Evolutionary conservation across 164 flowering plant species (phyloP), one percentile per base, ranked within the genome.

Genomic region (Magnolia kwangsiensis): DNA sequence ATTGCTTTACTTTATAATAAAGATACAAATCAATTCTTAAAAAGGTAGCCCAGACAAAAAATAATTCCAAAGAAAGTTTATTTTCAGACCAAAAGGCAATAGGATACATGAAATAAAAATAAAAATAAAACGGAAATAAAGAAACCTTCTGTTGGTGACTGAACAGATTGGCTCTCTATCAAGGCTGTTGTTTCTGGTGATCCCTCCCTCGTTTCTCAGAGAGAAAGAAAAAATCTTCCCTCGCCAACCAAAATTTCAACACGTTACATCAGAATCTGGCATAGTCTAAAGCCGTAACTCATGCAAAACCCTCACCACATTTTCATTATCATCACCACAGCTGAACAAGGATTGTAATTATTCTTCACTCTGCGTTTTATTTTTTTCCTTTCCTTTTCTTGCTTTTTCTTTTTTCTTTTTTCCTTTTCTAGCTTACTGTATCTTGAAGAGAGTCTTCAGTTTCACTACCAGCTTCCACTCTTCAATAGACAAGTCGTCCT

Each of bases 381-480:
- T 55, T 55, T 14, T 16, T 55, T 55, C 45, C 7, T 37, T 5
- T 37, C 45, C 45, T 37, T 37, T 37, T 37, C 45, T 37, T 37
- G 45, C 7, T 37, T 37, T 37, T 37, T 37, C 7, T 37, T 55
- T 2, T 16, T 55, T 55, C 13, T 16, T 55, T 9, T 11, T 55
- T 55, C 2, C 61, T 55, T 55, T 55, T 55, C 61, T 23, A 49
- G 27, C 64, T 88, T 80, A 94, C 68, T 85, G 94, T 67, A 94
- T 91, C 80, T 83, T 86, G 82, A 94, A 90, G 50, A 92, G 81
- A 68, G 19, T 86, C 83, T 92, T 90, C 83, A 91, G 81, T 74
- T 85, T 90, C 73, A 85, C 88, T 11, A 94, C 87, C 81, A 94
- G 80, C 75, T 50, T 90, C 98, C 97, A 92, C 27, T 94, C 96